phyloP scores from a whole-genome alignment of 139 green algal genomes.

The Coelastrella sp. region DNA sequence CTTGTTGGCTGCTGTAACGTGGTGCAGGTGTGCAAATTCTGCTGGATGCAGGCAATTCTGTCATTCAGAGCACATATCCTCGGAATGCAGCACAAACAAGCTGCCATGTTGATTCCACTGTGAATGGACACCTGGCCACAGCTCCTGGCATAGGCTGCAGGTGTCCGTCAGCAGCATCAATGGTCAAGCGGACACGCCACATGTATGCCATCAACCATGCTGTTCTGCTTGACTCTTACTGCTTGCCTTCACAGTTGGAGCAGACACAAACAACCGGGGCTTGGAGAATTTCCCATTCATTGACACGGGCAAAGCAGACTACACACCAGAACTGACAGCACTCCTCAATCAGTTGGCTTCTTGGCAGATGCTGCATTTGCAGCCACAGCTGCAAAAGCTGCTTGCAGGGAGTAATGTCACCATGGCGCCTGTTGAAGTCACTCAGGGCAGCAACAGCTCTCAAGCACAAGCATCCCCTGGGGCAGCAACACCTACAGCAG shows the following conservation, averaged over 20 bases:
- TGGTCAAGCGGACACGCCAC: neutral
- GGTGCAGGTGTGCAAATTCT: neutral
- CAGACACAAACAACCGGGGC: neutral
- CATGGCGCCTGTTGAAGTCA: neutral
- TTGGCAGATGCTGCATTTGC: constrained; percentile 51
- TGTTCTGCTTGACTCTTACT: neutral
- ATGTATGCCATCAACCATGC: neutral
- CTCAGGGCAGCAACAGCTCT: neutral
- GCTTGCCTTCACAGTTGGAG: neutral
- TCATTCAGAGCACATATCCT: neutral
- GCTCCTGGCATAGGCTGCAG: neutral
- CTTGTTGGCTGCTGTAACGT: neutral
- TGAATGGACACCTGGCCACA: neutral
- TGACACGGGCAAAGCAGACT: constrained; percentile 47
- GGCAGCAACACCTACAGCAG: too few species aligned
- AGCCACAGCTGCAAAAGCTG: constrained; percentile 46
- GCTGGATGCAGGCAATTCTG: neutral
- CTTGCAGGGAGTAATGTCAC: constrained; percentile 1
- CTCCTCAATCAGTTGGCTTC: constrained; percentile 50
- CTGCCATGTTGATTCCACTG: too few species aligned
- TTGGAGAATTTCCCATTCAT: constrained; percentile 46
- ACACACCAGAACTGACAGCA: constrained; percentile 38
- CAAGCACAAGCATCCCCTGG: too few species aligned
- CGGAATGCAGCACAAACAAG: too few species aligned
- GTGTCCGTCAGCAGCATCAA: neutral